Conservation (phyloP, 371 early-diverging fungal genomes). For the Cokeromyces recurvatus region DNA sequence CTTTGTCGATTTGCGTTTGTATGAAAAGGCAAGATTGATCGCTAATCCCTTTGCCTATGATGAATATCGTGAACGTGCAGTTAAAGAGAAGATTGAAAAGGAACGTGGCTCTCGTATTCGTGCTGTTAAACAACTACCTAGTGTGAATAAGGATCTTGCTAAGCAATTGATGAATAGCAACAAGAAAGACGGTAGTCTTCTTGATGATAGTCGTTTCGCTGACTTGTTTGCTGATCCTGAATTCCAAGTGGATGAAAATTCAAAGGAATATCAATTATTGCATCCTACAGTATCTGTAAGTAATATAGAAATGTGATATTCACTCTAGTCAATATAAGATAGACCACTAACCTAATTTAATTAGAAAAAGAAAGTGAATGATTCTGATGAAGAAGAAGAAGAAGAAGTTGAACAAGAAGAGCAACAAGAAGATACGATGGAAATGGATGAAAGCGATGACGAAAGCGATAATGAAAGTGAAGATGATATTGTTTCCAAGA, state of each 20-base stretch:
- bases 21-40: conserved; percentile 93
- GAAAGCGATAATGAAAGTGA: conserved; percentile 39
- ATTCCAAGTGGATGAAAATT: conserved; percentile 88
- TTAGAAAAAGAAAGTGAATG: conserved; percentile 20
- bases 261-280: conserved; percentile 80
- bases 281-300: conserved; percentile 60
- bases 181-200: conserved; percentile 40
- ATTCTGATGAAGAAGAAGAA: conserved; percentile 25
- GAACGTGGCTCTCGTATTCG: conserved; percentile 88
- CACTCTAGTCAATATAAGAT: no score
- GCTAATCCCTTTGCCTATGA: conserved; percentile 97
- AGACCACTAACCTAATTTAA: background rate
- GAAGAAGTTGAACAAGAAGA: conserved; percentile 29
- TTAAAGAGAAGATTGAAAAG: conserved; percentile 82
- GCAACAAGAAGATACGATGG: conserved; percentile 12
- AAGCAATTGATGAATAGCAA: conserved; percentile 60
- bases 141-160: conserved; percentile 87
- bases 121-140: conserved; percentile 80
- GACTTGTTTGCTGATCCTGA: conserved; percentile 90
- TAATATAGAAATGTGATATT: no score
- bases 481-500: conserved; percentile 41
- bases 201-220: conserved; percentile 84
- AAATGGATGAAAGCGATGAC: conserved; percentile 41
- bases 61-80: conserved; percentile 73
- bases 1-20: conserved; percentile 93